Evolutionary conservation across 1,284 basidiomycete species (phyloP).

Genomic region (Hymenochaete sp.): DNA sequence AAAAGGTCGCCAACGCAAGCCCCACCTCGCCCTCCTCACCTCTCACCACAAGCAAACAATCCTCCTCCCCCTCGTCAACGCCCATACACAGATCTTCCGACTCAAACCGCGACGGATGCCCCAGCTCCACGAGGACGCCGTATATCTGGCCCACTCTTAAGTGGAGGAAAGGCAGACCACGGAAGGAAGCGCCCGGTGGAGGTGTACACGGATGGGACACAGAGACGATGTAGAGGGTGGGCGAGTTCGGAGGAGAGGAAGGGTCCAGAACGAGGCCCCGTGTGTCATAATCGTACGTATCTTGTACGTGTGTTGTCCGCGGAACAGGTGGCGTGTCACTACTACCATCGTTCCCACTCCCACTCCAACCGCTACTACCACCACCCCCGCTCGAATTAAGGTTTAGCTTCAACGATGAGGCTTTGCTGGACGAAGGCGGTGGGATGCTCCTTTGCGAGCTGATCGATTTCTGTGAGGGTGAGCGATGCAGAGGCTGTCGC

Average conservation of each 20-base stretch:
- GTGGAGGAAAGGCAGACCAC: constrained; percentile 63
- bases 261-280: not conserved
- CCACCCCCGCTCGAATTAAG: no score
- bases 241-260: constrained; percentile 14
- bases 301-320: no score
- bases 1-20: constrained; percentile 72
- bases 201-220: constrained; percentile 61
- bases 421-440: constrained; percentile 29
- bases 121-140: constrained; percentile 63
- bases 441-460: constrained; percentile 20
- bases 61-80: constrained; percentile 66
- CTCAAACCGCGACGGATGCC: constrained; percentile 58
- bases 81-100: constrained; percentile 61
- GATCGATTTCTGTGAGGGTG: constrained; percentile 29
- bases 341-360: no score
- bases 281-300: no score
- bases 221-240: constrained; percentile 51
- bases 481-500: constrained; percentile 27
- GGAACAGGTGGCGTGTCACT: no score
- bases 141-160: constrained; percentile 51
- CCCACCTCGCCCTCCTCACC: constrained; percentile 49
- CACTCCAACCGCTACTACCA: no score
- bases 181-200: constrained; percentile 54
- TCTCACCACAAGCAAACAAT: constrained; percentile 60
- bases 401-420: constrained; percentile 26